phyloP scores from a whole-genome alignment of 1,284 basidiomycete species.

The Cutaneotrichosporon mucoides region DNA sequence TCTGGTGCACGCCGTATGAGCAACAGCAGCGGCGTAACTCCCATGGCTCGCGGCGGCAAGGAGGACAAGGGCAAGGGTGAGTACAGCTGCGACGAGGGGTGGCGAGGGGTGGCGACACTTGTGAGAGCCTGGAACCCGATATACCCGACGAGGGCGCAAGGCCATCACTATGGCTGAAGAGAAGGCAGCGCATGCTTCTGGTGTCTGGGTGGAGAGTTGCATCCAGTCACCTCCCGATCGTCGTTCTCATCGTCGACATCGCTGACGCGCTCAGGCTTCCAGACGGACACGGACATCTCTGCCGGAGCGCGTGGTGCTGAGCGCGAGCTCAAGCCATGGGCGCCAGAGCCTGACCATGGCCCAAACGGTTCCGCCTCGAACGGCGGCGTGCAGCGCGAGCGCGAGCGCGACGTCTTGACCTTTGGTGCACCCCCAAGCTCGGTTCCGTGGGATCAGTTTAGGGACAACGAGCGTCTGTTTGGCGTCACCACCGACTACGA shows the following conservation, averaged over 20 bases:
- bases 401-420: constrained; percentile 35
- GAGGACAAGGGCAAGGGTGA: constrained; percentile 20
- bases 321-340: constrained; percentile 82
- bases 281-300: constrained; percentile 83
- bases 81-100: neutral
- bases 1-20: constrained; percentile 14
- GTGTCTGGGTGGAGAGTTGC: too few relatives aligned
- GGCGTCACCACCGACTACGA: constrained; percentile 89
- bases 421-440: constrained; percentile 36
- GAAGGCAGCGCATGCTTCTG: too few relatives aligned
- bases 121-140: too few relatives aligned
- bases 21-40: constrained; percentile 3
- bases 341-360: constrained; percentile 46
- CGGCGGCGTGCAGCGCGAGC: neutral
- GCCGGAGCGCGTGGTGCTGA: constrained; percentile 53
- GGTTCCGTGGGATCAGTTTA: constrained; percentile 87
- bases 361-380: constrained; percentile 20
- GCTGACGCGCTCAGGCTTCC: constrained; percentile 59
- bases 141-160: too few relatives aligned
- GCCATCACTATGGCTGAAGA: too few relatives aligned
- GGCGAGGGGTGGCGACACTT: neutral
- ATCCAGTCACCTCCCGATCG: too few relatives aligned
- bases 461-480: constrained; percentile 86
- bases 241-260: too few relatives aligned
- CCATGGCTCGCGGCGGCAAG: constrained; percentile 3